phyloP scores from a whole-genome alignment of 495 filamentous ascomycete genomes.

The Aspergillus biplanus region DNA sequence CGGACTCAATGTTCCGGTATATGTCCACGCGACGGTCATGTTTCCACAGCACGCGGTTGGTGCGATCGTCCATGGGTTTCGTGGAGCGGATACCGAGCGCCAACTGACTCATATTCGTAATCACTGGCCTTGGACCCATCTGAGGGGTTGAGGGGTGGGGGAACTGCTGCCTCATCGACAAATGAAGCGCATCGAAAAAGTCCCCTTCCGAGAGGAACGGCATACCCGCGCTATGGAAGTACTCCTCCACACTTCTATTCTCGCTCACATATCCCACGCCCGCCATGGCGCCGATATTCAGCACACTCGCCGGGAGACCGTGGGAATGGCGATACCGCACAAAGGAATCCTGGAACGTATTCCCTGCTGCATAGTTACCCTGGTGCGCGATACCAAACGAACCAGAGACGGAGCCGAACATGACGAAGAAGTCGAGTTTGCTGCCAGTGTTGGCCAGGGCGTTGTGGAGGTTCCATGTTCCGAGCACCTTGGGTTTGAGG shows the following conservation, averaged over 20 bases:
- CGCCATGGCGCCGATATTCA: constrained; percentile 48
- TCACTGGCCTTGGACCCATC: too few species aligned
- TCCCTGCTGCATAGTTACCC: constrained; percentile 33
- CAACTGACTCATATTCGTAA: constrained; percentile 7
- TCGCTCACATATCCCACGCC: constrained; percentile 35
- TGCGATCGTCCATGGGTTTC: constrained; percentile 4
- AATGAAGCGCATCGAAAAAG: constrained; percentile 9
- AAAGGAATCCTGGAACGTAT: constrained; percentile 34
- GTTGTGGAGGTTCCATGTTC: constrained; percentile 39
- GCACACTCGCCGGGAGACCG: constrained; percentile 23
- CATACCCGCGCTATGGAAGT: not conserved
- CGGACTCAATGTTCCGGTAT: constrained; percentile 4
- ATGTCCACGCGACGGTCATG: constrained; percentile 10
- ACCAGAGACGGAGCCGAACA: constrained; percentile 38
- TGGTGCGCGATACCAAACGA: constrained; percentile 27
- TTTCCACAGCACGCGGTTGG: constrained; percentile 3
- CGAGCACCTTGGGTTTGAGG: constrained; percentile 42
- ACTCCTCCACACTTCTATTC: constrained; percentile 8
- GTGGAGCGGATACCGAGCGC: constrained; percentile 7
- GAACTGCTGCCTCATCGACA: constrained; percentile 7
- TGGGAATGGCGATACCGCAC: constrained; percentile 26
- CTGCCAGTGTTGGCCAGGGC: constrained; percentile 3
- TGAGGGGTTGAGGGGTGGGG: too few species aligned
- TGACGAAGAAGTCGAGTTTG: constrained; percentile 47
- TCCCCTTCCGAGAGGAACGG: constrained; percentile 2